Evolutionary conservation across 2,329 filamentous ascomycete species (phyloP), one percentile per base, ranked within the genome.

Genomic region (Furcasterigmium sp.): DNA sequence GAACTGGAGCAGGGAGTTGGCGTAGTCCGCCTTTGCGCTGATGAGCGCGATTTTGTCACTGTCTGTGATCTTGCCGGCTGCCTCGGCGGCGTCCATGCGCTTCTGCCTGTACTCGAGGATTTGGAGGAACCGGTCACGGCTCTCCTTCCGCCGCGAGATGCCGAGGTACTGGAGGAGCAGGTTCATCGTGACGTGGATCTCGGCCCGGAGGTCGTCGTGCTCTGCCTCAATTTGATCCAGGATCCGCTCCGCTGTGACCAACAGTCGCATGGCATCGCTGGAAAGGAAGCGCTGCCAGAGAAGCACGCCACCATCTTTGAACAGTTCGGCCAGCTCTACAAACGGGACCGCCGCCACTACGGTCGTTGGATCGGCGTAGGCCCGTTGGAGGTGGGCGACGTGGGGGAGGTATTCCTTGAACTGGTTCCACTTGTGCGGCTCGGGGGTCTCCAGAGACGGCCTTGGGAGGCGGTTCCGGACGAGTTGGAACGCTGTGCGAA

Each of bases 331-430:
- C 13, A 52, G 39, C 17, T 38, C 41, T 5, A 52, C 30, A 32
- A 46, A 51, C 11, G 49, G 49, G 1, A 35, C 41, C 29, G 42
- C 18, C 9, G 39, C 30, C 8, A 42, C 20, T 3, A 40, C 23
- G 8, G 43, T 42, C 6, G 45, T 23, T 13, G 39, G 43, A 15
- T 45, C 43, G 4, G 43, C 41, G 38, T 48, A 51, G 21, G 44
- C 42, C 15, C 42, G 38, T 40, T 51, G 49, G 3, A 51, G 45
- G 11, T 28, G 43, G 4, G 48, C 40, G 5, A 51, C 49, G 39
- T 51, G 49, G 5, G 47, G 47, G n/a, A 51, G 19, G 35, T 50
- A 51, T 41, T 51, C 45, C 29, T 50, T 51, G 46, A 50, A 51
- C 26, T 45, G 42, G 21, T 43, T 48, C 49, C 49, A 50, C 34